Evolutionary conservation across 2,329 filamentous ascomycete genomes (phyloP), one percentile per base, ranked within the genome.

Genomic region (Xylariaceae sp.): DNA sequence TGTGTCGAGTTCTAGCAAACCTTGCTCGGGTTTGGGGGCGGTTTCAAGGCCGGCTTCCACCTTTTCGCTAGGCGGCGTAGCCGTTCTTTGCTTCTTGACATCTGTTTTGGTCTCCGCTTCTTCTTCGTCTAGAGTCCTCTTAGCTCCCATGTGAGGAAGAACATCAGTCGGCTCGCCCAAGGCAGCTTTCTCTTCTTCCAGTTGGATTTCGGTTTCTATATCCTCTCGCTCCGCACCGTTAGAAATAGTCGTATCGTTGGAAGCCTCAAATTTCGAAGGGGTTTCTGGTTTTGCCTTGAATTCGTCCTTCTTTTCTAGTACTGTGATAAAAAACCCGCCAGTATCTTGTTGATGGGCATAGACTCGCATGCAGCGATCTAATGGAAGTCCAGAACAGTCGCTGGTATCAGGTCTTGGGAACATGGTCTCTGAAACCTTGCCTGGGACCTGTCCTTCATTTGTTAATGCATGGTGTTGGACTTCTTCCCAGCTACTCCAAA

Each of bases 291-390:
- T 89, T 7, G 87, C 89, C 71, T 84, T 89, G 72, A 96, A 92
- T 63, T 97, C 95, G 21, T 85, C 83, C 71, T 88, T 88, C 81
- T 99, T 99, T 78, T 97, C 90, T 18, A 99, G 77, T 0, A 97
- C 93, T 0, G 92, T 89, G 71, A 99, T 97, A 78, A 99, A 99
- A 81, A 99, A 99, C 20, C 89, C 93, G 53, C 95, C 95, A 2
- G 95, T 99, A 67, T 99, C 92, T 75, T 99, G 95, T 70, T 92
- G 83, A 73, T 99, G 95, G 32, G 93, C 90, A 73, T 98, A 99
- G 6, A 99, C 87, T 60, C 95, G 85, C 82, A 98, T 93, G 75
- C 93, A 97, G 57, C 89, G 85, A 67, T 97, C 90, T 18, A 98
- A 82, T 16, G 92, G 92, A 20, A 97, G 80, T 74, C 83, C 69